These are phyloP conservation scores for Hypoxylon sp. DNA, from an alignment of 2,329 filamentous ascomycete species.

Conservation along the genomic window DNA sequence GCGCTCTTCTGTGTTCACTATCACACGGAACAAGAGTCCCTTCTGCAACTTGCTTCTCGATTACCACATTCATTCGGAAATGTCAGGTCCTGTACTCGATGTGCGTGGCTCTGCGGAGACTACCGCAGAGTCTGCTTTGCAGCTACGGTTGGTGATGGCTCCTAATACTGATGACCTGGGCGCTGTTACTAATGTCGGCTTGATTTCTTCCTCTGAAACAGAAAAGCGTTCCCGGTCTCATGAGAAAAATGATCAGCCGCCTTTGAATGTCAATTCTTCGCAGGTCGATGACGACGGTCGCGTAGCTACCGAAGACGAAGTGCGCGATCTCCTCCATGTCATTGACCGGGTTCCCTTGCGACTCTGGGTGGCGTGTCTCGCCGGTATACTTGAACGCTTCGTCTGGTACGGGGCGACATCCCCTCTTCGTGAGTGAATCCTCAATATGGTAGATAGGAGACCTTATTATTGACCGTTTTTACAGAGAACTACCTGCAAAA, in stretches of 20 bases:
- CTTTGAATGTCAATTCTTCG: constrained; percentile 1
- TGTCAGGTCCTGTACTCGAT: constrained; percentile 20
- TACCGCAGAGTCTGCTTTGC: constrained; percentile 4
- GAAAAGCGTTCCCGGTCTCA: constrained; percentile 15
- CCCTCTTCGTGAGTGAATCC: constrained; percentile 34
- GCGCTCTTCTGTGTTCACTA: neutral
- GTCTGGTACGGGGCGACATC: constrained; percentile 36
- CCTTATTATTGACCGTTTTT: constrained; percentile 3
- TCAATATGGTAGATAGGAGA: too few species aligned
- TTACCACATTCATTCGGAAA: constrained; percentile 11
- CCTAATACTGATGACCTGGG: constrained; percentile 19
- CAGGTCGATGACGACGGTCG: constrained; percentile 23
- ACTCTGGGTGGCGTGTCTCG: constrained; percentile 33
- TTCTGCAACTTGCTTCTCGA: neutral
- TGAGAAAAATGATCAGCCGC: constrained; percentile 7
- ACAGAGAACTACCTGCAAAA: constrained; percentile 42
- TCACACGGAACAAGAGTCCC: neutral
- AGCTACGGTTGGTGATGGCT: constrained; percentile 34
- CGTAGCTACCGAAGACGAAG: constrained; percentile 36
- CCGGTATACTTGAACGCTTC: constrained; percentile 30
- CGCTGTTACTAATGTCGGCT: constrained; percentile 27
- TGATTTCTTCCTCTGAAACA: constrained; percentile 29
- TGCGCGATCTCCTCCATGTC: constrained; percentile 32
- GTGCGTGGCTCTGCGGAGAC: constrained; percentile 13
- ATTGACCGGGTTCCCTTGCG: constrained; percentile 28